A percentile compares a stretch with the other conserved stretches of the same genome.
Evolutionary conservation across 306 rosid genomes (phyloP).

Genomic region (Quercus gilva): DNA sequence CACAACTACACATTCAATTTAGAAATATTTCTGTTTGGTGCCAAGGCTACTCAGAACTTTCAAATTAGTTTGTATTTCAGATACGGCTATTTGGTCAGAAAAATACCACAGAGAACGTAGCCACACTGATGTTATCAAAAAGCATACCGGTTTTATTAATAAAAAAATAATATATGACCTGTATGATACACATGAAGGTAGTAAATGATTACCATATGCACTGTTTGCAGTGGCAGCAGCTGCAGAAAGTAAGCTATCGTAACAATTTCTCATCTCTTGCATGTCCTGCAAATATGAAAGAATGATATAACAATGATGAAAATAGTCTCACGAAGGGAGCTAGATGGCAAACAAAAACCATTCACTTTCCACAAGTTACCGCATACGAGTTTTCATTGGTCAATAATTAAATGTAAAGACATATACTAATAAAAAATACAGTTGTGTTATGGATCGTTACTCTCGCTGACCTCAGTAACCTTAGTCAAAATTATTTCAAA

Average conservation of each 20-base stretch:
- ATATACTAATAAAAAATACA: background rate
- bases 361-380: background rate
- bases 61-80: background rate
- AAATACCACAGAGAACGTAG: background rate
- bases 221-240: conserved; percentile 88
- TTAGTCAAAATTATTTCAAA: background rate
- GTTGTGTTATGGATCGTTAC: background rate
- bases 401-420: background rate
- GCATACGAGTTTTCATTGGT: background rate
- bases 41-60: background rate
- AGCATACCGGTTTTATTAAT: background rate
- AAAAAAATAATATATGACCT: background rate
- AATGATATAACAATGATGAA: background rate
- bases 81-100: background rate
- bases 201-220: conserved; percentile 56
- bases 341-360: background rate
- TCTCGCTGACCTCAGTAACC: background rate
- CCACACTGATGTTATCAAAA: background rate
- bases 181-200: background rate
- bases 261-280: conserved; percentile 85
- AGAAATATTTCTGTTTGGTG: background rate
- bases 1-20: background rate
- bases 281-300: conserved; percentile 50
- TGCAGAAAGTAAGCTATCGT: conserved; percentile 80
- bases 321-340: no score